Evolutionary conservation across 192 early-diverging fungal species (phyloP).

Genomic region (Coemansia pectinata): DNA sequence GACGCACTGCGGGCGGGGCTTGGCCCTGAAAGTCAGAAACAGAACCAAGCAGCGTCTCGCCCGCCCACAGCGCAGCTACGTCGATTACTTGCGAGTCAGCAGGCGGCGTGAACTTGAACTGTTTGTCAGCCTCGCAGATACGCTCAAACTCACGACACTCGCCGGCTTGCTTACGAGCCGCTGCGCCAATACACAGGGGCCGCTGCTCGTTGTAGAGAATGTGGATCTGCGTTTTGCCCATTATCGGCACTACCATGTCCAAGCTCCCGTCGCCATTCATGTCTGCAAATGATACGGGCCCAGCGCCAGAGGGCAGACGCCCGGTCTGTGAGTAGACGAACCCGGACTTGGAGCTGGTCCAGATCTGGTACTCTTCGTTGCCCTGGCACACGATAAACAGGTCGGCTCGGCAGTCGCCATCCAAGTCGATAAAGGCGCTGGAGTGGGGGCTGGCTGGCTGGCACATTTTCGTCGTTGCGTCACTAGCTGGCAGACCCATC

Average conservation of each 20-base stretch:
- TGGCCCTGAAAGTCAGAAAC: conserved; percentile 58
- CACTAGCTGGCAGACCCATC: conserved; percentile 9
- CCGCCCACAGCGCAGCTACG: conserved; percentile 41
- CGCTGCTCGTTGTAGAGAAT: conserved; percentile 81
- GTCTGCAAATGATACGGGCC: conserved; percentile 86
- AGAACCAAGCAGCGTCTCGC: conserved; percentile 51
- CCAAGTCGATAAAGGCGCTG: conserved; percentile 88
- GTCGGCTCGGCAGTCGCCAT: conserved; percentile 87
- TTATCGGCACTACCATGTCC: conserved; percentile 78
- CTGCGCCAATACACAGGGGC: conserved; percentile 63
- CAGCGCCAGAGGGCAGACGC: conserved; percentile 64
- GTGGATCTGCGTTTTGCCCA: conserved; percentile 64
- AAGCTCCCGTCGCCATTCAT: conserved; percentile 92
- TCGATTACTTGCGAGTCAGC: conserved; percentile 29
- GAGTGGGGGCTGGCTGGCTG: conserved; percentile 78
- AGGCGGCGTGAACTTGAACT: conserved; percentile 54
- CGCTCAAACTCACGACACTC: conserved; percentile 63
- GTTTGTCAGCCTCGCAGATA: conserved; percentile 69
- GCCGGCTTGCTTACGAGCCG: conserved; percentile 13
- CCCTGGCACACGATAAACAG: conserved; percentile 74
- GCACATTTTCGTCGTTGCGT: conserved; percentile 56
- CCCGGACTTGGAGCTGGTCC: conserved; percentile 66
- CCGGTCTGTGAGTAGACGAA: conserved; percentile 64
- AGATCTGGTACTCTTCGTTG: conserved; percentile 69
- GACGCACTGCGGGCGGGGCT: conserved; percentile 58